Base-by-base conservation (phyloP, 768 basidiomycete genomes). In the Royoungia palumana region DNA sequence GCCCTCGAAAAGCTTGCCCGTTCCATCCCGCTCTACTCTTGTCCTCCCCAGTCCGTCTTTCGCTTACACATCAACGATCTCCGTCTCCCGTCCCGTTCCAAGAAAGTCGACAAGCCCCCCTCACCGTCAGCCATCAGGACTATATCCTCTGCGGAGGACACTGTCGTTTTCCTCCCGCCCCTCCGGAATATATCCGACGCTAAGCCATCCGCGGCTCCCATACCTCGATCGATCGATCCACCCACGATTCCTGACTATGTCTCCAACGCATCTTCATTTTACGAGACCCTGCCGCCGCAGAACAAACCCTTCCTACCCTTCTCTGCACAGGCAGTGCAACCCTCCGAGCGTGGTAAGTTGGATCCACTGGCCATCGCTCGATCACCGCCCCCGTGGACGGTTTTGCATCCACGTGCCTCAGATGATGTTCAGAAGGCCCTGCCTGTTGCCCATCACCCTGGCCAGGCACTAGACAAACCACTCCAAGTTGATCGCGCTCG, bases 301-400 rank as follows among this genome's bases (percentile, higher is more conserved):
- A 28, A 19, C 43, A 13, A 46, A 42, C 53, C 17, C 37, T 66
- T 19, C 58, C 64, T n/a, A n/a, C n/a, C n/a, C 7, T 32, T 63
- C 32, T 51, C 49, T 14, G 55, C 56, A 14, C 59, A 55, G 39
- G 57, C 54, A 0, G 52, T 62, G 16, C 54, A 51, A 17, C 40
- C 65, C 25, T 44, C 41, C 30, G 19, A 55, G 34, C 44, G 46
- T 27, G 27, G 35, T 4, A 47, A 43, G 41, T 27, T 44, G 39
- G 61, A 69, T 38, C 54, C 59, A 22, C 24, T 67, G 36, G 67
- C 66, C 39, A 22, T 67, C 35, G 55, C 57, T 43, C 61, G 66
- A 37, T 28, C 44, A 5, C 65, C 66, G 4, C 66, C 63, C 19
- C 51, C 61, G 5, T 67, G 67, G 67, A 58, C 45, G 7, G 25